These are phyloP conservation scores for Exsudoporus frostii DNA, from an alignment of 768 basidiomycete genomes.

Conservation along the genomic window DNA sequence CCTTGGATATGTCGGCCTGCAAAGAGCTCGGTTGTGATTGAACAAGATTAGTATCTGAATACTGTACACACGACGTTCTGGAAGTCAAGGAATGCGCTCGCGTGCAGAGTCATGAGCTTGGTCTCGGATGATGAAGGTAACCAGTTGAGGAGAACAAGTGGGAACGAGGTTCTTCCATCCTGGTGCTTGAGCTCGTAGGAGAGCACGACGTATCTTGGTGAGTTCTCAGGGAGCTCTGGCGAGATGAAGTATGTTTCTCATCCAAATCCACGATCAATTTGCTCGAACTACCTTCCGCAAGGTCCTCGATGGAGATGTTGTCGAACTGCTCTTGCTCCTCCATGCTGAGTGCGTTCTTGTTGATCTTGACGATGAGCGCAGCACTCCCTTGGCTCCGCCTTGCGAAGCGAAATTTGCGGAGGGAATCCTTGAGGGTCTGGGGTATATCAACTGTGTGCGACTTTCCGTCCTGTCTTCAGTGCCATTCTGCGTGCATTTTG, in stretches of 20 bases:
- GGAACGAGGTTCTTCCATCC: slow-evolving; percentile 84
- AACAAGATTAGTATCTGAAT: not conserved
- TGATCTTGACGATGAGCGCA: slow-evolving; percentile 87
- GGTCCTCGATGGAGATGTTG: slow-evolving; percentile 72
- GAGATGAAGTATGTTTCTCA: not conserved
- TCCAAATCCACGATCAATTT: not conserved
- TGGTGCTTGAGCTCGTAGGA: slow-evolving; percentile 77
- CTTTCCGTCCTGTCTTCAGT: slow-evolving; percentile 10
- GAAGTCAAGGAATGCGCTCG: slow-evolving; percentile 77
- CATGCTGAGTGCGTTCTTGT: slow-evolving; percentile 78
- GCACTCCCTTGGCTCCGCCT: slow-evolving; percentile 65
- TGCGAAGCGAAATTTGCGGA: slow-evolving; percentile 80
- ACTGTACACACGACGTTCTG: slow-evolving; percentile 60
- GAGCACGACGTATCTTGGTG: slow-evolving; percentile 81
- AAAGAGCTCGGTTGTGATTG: slow-evolving; percentile 2
- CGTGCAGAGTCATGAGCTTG: slow-evolving; percentile 74
- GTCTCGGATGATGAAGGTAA: slow-evolving; percentile 75
- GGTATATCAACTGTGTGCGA: slow-evolving; percentile 80
- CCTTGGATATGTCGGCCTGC: slow-evolving; percentile 74
- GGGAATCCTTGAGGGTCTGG: slow-evolving; percentile 66
- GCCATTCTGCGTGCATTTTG: not conserved
- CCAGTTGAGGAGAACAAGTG: slow-evolving; percentile 88
- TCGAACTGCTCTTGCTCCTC: slow-evolving; percentile 81
- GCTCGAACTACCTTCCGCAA: slow-evolving; percentile 68
- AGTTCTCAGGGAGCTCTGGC: slow-evolving; percentile 81